Evolutionary conservation across 2,329 filamentous ascomycete species (phyloP).

Genomic region (Fusarium nematophilum): DNA sequence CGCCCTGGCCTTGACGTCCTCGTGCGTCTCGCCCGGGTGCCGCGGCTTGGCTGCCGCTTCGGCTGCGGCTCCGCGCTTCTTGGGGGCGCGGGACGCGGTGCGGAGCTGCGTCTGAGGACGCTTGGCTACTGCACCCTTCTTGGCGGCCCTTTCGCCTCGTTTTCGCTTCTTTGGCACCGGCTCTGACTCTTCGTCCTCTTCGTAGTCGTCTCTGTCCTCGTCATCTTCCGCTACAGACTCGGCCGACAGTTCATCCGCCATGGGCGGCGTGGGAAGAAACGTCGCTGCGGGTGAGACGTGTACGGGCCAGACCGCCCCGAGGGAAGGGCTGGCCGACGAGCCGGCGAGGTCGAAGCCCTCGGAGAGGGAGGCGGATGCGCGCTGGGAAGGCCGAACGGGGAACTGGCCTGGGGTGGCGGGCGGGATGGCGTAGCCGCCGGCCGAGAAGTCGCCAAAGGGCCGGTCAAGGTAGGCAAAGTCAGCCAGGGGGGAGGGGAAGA

Average conservation of each 20-base stretch:
- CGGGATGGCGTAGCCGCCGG: constrained; percentile 28
- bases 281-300: constrained; percentile 37
- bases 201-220: constrained; percentile 25
- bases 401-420: constrained; percentile 35
- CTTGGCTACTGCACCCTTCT: constrained; percentile 28
- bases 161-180: constrained; percentile 31
- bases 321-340: constrained; percentile 26
- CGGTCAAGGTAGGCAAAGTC: constrained; percentile 41
- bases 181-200: constrained; percentile 17
- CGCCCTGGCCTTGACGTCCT: constrained; percentile 44
- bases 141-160: constrained; percentile 14
- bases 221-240: constrained; percentile 32
- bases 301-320: constrained; percentile 34
- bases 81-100: constrained; percentile 41
- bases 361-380: constrained; percentile 31
- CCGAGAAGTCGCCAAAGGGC: constrained; percentile 37
- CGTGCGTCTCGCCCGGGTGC: constrained; percentile 37
- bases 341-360: constrained; percentile 37
- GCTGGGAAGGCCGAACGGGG: constrained; percentile 25
- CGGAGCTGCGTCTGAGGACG: constrained; percentile 38
- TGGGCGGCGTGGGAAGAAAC: constrained; percentile 41
- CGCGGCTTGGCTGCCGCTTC: constrained; percentile 34
- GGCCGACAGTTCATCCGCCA: constrained; percentile 39
- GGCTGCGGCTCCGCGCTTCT: constrained; percentile 34
- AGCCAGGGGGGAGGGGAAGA: constrained; percentile 38